These are phyloP conservation scores for Geotrichum klebahnii DNA, from an alignment of 1,139 yeast species.

Conservation along the genomic window DNA sequence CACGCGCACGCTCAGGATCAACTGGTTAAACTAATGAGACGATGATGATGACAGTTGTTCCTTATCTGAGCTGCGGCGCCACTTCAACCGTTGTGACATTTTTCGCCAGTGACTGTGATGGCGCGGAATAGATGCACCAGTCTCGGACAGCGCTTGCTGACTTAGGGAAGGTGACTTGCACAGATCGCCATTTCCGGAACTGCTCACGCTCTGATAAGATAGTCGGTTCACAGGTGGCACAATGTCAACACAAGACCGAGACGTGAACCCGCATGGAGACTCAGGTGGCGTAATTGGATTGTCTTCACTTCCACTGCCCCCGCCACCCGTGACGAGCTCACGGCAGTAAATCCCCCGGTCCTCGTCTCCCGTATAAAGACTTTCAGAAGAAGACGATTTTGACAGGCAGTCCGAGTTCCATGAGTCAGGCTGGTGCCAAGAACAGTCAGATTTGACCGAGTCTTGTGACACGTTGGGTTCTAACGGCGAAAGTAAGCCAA, in stretches of 20 bases:
- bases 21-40: no score
- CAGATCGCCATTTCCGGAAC: no score
- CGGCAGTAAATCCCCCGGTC: background rate
- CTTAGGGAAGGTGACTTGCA: no score
- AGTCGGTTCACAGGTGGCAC: no score
- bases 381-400: constrained; percentile 16
- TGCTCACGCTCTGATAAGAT: no score
- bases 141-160: no score
- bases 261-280: constrained; percentile 14
- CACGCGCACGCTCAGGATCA: no score
- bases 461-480: constrained; percentile 10
- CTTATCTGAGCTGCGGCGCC: constrained; percentile 20
- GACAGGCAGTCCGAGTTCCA: constrained; percentile 14
- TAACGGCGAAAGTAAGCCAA: constrained; percentile 7
- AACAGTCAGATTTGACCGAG: constrained; percentile 8
- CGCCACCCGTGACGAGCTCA: background rate
- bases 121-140: background rate
- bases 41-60: no score
- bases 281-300: constrained; percentile 23
- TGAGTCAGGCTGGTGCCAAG: constrained; percentile 22
- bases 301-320: background rate
- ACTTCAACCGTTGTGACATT: constrained; percentile 22
- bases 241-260: no score
- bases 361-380: constrained; percentile 17
- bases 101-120: constrained; percentile 22